Base-by-base conservation (phyloP, 345 rosid species). In the Populus alba region DNA sequence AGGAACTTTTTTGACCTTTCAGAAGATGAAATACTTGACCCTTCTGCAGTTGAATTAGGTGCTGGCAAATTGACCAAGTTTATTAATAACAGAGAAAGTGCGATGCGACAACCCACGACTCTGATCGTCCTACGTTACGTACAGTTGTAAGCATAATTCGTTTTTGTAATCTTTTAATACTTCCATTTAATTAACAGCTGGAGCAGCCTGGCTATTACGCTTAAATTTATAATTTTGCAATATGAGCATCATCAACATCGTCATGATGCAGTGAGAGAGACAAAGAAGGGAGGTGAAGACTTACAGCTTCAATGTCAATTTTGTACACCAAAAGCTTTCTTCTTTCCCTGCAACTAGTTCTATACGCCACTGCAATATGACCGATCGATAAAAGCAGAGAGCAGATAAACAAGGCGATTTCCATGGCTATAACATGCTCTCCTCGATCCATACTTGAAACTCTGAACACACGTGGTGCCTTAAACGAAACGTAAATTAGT, bases 241-340 rank as follows among this genome's bases (percentile, higher is more conserved):
- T 9, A n/a, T 3, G 65, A 59, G 29, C 15, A 59, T 23, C 65
- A 4, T 59, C 29, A 59, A 23, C 12, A 53, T 53, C 59, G 10
- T 53, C 59, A 53, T 20, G 20, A 29, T 66, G 20, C 39, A 35
- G 38, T 33, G 22, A 11, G 13, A n/a, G 33, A 65, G 13, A 3
- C 51, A 45, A 17, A 6, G 33, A 27, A 37, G 29, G 33, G 11
- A 23, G 68, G 68, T 62, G 70, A 77, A 25, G 62, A 87, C 99
- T 91, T 88, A 93, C 99, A 31, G 98, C 92, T 94, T 96, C 99
- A 27, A 92, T 93, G 86, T 93, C 99, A 78, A 96, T 96, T 85
- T 90, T 93, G 89, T 87, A 96, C 27, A 96, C 98, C 62, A 92
- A 87, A 53, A 96, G 97, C 81, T 96, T 96, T 81, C 94, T 88